Conservation (phyloP, 352 stramenopile species). For the Pythium vanterpoolii region DNA sequence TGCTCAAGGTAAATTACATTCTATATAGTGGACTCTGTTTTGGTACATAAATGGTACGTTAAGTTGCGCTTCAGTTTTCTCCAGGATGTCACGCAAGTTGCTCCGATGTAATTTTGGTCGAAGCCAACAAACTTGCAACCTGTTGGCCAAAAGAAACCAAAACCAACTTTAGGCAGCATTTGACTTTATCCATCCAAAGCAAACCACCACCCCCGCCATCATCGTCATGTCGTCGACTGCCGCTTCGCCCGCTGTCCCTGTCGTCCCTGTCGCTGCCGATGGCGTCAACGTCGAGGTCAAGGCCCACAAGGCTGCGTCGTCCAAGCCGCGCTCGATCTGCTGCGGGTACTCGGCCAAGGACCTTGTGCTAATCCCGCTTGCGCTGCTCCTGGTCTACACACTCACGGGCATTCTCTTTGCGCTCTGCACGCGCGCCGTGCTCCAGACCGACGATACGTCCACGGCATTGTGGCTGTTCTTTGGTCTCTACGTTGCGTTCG, state of each 20-base stretch:
- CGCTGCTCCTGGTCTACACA: slow-evolving; percentile 51
- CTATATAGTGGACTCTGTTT: no score
- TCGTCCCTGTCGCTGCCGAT: slow-evolving; percentile 11
- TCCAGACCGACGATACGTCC: slow-evolving; percentile 75
- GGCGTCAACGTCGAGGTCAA: slow-evolving; percentile 61
- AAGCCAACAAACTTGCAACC: neutral
- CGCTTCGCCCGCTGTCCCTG: neutral
- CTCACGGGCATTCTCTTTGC: slow-evolving; percentile 68
- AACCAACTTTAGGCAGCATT: no score
- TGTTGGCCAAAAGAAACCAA: no score
- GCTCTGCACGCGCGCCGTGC: slow-evolving; percentile 61
- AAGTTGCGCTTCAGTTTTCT: no score
- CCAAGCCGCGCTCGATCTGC: slow-evolving; percentile 49
- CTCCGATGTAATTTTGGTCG: no score
- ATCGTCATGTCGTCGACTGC: slow-evolving; percentile 4
- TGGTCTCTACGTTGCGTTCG: slow-evolving; percentile 59
- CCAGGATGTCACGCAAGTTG: neutral
- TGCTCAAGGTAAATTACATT: no score
- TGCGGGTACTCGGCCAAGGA: slow-evolving; percentile 74
- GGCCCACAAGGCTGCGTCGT: slow-evolving; percentile 35
- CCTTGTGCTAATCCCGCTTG: slow-evolving; percentile 67
- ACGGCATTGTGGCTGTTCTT: slow-evolving; percentile 84
- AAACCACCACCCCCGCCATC: neutral
- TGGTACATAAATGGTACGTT: no score
- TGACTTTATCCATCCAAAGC: neutral